Conservation (phyloP, 1,284 basidiomycete genomes). For the Puccinia hordei region DNA sequence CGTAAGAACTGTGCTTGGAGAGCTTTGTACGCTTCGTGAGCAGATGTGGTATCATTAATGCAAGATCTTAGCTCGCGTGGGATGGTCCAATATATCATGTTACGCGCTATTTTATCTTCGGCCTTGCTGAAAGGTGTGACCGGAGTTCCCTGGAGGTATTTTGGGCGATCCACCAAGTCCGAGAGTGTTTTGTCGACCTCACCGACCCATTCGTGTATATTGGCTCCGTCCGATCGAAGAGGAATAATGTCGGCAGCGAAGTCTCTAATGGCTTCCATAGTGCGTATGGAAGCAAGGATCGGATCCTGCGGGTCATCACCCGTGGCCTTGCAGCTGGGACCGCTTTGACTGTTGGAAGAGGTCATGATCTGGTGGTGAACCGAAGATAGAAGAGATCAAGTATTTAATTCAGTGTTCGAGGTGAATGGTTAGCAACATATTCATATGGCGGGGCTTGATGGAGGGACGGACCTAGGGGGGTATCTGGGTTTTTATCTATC, state of each 20-base stretch:
- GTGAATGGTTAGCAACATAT: neutral
- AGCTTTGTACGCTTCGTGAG: conserved; percentile 6
- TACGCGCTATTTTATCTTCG: conserved; percentile 25
- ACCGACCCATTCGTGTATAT: conserved; percentile 19
- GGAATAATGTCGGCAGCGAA: conserved; percentile 33
- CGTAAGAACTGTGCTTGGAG: conserved; percentile 21
- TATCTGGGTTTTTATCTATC: too few species aligned
- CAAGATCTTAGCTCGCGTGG: conserved; percentile 16
- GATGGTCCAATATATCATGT: conserved; percentile 38
- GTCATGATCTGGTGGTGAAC: conserved; percentile 1
- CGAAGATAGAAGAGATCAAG: neutral
- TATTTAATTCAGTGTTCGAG: too few species aligned
- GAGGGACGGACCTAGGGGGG: too few species aligned
- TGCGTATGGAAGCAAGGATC: conserved; percentile 26
- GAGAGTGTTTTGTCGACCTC: conserved; percentile 22
- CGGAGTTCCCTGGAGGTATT: conserved; percentile 4
- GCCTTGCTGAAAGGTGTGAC: neutral
- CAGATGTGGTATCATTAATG: conserved; percentile 15
- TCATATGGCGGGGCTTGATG: too few species aligned
- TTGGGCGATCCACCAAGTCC: conserved; percentile 22
- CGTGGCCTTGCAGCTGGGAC: neutral
- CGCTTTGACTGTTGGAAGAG: neutral
- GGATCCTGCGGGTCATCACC: conserved; percentile 17
- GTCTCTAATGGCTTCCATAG: conserved; percentile 27
- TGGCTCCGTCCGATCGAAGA: conserved; percentile 14